Evolutionary conservation across 805 yeast genomes (phyloP).

Genomic region (Suhomyces sp.): DNA sequence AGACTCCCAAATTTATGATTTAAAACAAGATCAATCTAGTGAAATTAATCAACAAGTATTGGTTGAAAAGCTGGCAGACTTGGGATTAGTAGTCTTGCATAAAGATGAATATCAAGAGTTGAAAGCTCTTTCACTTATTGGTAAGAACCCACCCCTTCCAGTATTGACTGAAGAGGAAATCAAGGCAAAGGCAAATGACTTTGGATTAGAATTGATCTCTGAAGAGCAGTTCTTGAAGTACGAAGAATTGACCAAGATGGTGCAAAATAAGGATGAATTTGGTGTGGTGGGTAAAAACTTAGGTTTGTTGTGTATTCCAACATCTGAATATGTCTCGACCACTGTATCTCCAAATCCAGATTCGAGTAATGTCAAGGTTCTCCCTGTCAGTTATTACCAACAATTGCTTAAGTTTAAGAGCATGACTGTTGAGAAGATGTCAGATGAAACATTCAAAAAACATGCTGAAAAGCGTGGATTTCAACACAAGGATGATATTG

Average conservation of each 20-base stretch:
- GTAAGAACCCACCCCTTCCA: conserved; percentile 16
- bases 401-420: conserved; percentile 44
- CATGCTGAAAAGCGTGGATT: conserved; percentile 54
- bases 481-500: conserved; percentile 23
- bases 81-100: conserved; percentile 32
- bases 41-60: conserved; percentile 23
- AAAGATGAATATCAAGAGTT: conserved; percentile 29
- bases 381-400: conserved; percentile 65
- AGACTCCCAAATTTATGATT: conserved; percentile 27
- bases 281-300: conserved; percentile 15
- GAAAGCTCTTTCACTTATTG: conserved; percentile 14
- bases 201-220: conserved; percentile 40
- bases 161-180: conserved; percentile 19
- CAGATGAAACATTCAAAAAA: conserved; percentile 44
- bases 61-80: conserved; percentile 25
- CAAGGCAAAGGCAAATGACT: conserved; percentile 35
- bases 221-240: conserved; percentile 26
- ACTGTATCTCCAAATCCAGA: conserved; percentile 58
- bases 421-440: conserved; percentile 43
- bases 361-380: conserved; percentile 53
- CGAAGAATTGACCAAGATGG: conserved; percentile 18
- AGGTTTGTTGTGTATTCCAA: conserved; percentile 58
- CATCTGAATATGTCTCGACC: conserved; percentile 60
- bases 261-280: conserved; percentile 12
- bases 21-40: conserved; percentile 13